These are phyloP conservation scores for Suhomyces maxii DNA, from an alignment of 1,139 yeast genomes.

Conservation along the genomic window DNA sequence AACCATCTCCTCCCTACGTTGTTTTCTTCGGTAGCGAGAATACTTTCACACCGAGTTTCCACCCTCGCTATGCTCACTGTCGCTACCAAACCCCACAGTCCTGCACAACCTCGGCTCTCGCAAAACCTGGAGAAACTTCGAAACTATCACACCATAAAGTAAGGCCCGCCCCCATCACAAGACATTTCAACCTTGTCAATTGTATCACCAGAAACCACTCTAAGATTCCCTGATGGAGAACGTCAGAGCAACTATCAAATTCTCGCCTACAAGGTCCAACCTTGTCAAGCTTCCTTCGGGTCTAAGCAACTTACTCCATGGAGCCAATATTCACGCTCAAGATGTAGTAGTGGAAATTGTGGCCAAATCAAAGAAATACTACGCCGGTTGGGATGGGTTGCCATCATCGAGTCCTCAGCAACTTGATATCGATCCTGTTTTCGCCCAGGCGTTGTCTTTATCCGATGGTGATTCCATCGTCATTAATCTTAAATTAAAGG, in stretches of 20 bases:
- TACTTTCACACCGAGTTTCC: too few relatives aligned
- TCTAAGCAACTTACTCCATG: slow-evolving; percentile 48
- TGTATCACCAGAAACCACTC: neutral
- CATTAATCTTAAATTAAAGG: slow-evolving; percentile 44
- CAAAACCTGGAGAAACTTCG: slow-evolving; percentile 8
- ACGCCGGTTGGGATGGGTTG: slow-evolving; percentile 87
- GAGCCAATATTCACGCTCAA: slow-evolving; percentile 58
- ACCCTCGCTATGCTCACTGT: neutral
- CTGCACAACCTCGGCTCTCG: slow-evolving; percentile 12
- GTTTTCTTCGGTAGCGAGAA: too few relatives aligned
- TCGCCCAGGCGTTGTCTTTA: slow-evolving; percentile 51
- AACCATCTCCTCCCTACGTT: too few relatives aligned
- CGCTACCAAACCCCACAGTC: slow-evolving; percentile 1
- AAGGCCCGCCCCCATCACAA: neutral
- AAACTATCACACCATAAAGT: too few relatives aligned
- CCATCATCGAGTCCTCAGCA: slow-evolving; percentile 32
- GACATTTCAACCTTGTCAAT: neutral
- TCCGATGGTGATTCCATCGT: slow-evolving; percentile 43
- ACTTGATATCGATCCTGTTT: slow-evolving; percentile 41
- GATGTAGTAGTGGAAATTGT: slow-evolving; percentile 56
- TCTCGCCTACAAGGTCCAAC: slow-evolving; percentile 48
- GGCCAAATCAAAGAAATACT: slow-evolving; percentile 30
- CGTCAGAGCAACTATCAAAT: slow-evolving; percentile 30
- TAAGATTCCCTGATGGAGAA: slow-evolving; percentile 35
- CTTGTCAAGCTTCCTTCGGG: slow-evolving; percentile 60